phyloP scores from a whole-genome alignment of 2,329 filamentous ascomycete genomes.

The Ceratocystiopsis sp. region DNA sequence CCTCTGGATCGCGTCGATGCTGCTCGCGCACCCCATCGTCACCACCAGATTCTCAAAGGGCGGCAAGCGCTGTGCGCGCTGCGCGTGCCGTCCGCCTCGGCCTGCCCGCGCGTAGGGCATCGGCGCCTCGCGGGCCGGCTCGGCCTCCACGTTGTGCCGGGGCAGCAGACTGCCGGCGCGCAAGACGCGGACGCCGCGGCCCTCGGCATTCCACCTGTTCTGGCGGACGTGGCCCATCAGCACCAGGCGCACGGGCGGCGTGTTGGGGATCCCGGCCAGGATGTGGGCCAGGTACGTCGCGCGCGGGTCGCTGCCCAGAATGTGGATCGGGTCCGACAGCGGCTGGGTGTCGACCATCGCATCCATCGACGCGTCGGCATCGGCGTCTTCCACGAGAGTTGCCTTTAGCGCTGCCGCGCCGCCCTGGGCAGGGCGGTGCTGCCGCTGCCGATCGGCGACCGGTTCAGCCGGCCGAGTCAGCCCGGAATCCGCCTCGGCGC shows the following conservation, averaged over 20 bases:
- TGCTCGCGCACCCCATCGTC: constrained; percentile 14
- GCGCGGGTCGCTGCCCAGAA: constrained; percentile 13
- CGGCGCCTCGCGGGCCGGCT: no score
- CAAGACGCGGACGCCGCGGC: constrained; percentile 7
- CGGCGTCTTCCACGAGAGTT: background rate
- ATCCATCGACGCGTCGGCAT: background rate
- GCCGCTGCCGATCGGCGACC: no score
- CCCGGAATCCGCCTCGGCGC: no score
- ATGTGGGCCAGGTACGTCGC: constrained; percentile 16
- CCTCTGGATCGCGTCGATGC: constrained; percentile 11
- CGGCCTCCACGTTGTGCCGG: no score
- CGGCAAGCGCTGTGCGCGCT: background rate
- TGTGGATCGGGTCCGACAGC: constrained; percentile 12
- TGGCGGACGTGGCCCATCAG: constrained; percentile 9
- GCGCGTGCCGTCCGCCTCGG: no score
- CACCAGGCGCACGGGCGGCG: constrained; percentile 16
- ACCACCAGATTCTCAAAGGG: constrained; percentile 16
- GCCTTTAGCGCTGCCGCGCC: background rate
- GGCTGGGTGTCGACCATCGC: no score
- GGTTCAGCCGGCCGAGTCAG: no score
- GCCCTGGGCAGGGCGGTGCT: no score
- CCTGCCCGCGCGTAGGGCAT: no score
- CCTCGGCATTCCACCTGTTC: constrained; percentile 13
- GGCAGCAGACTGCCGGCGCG: background rate
- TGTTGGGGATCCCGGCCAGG: constrained; percentile 13